These are phyloP conservation scores for Suhomyces faveliae DNA, from an alignment of 805 yeast species.

Conservation along the genomic window DNA sequence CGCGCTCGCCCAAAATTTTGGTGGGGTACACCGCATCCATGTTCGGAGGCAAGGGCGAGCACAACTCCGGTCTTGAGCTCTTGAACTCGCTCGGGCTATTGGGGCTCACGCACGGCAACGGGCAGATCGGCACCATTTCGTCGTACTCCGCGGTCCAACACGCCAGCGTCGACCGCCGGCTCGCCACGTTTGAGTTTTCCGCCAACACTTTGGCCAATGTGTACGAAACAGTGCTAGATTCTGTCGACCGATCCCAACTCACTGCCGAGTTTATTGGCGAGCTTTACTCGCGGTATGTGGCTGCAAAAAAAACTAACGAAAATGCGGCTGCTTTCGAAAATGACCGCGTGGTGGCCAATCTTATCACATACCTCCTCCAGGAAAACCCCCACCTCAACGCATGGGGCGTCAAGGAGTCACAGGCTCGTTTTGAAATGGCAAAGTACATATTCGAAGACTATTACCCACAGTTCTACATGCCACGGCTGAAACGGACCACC, in stretches of 20 bases:
- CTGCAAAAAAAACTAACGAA: not conserved
- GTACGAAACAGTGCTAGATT: constrained; percentile 23
- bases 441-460: constrained; percentile 27
- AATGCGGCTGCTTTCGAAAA: not conserved
- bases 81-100: constrained; percentile 29
- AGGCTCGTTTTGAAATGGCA: constrained; percentile 21
- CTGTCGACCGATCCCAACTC: constrained; percentile 11
- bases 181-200: constrained; percentile 21
- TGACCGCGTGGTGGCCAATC: constrained; percentile 11
- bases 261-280: constrained; percentile 18
- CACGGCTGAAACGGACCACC: constrained; percentile 16
- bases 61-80: constrained; percentile 15
- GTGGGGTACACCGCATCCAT: constrained; percentile 37
- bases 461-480: constrained; percentile 13
- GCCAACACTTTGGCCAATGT: constrained; percentile 21
- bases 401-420: constrained; percentile 15
- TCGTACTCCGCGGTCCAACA: constrained; percentile 18
- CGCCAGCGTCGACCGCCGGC: constrained; percentile 32
- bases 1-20: constrained; percentile 32
- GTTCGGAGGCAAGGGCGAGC: constrained; percentile 14
- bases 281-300: constrained; percentile 23
- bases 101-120: constrained; percentile 23
- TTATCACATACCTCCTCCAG: constrained; percentile 9
- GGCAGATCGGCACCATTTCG: constrained; percentile 12
- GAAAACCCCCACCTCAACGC: constrained; percentile 9